Conservation (phyloP, 768 basidiomycete species). For the Panaeolus cyanescens region DNA sequence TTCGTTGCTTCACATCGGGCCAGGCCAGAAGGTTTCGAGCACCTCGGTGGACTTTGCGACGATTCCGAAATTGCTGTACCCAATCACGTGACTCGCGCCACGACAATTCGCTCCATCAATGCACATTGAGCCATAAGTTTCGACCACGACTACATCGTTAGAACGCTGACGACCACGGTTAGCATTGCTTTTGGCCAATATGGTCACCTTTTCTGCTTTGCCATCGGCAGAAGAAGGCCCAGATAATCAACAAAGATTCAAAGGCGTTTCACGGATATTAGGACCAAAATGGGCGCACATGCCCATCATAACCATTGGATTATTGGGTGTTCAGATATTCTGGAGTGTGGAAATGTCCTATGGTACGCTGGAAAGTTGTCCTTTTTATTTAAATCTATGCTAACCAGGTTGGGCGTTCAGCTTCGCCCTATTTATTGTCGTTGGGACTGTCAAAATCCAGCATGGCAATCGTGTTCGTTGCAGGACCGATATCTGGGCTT, state of each 20-base stretch:
- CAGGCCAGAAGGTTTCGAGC: no score
- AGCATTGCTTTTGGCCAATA: not conserved
- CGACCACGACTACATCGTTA: not conserved
- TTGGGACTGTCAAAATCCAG: conserved; percentile 84
- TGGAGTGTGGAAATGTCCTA: conserved; percentile 98
- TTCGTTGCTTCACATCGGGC: no score
- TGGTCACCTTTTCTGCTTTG: conserved; percentile 43
- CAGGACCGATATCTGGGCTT: conserved; percentile 88
- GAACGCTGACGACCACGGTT: not conserved
- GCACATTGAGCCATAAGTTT: not conserved
- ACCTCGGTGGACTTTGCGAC: no score
- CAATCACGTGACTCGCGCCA: not conserved
- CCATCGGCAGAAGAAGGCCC: conserved; percentile 44
- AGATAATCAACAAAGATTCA: conserved; percentile 35
- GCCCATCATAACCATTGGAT: conserved; percentile 72
- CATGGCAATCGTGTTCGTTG: conserved; percentile 91
- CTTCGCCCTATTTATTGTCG: conserved; percentile 86
- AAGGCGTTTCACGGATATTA: conserved; percentile 57
- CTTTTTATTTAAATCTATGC: not conserved
- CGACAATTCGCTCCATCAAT: no score
- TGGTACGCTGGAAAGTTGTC: conserved; percentile 38
- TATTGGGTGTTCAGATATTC: conserved; percentile 84
- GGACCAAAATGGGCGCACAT: conserved; percentile 71
- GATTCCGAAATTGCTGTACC: not conserved
- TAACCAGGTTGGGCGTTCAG: conserved; percentile 27